Conservation (phyloP, 352 stramenopile species). For the Pythium sp. region DNA sequence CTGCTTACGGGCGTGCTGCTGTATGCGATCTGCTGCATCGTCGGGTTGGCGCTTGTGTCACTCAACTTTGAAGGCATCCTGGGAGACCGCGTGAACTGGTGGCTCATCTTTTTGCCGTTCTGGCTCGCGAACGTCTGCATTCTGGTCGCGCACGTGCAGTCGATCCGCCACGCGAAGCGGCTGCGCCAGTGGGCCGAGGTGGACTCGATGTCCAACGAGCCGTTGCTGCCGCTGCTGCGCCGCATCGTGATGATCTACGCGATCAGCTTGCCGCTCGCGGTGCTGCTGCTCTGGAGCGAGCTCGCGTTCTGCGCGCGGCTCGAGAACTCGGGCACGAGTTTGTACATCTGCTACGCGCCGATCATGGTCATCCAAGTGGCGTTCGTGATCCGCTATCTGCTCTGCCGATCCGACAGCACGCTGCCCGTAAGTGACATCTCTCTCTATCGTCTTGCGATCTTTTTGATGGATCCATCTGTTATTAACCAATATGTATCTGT, state of each 20-base stretch:
- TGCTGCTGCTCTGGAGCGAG: slow-evolving; percentile 80
- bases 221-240: slow-evolving; percentile 68
- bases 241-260: slow-evolving; percentile 77
- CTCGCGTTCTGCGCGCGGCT: slow-evolving; percentile 78
- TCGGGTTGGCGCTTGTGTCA: slow-evolving; percentile 63
- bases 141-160: slow-evolving; percentile 56
- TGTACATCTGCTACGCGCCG: slow-evolving; percentile 80
- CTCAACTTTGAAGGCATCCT: slow-evolving; percentile 79
- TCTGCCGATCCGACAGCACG: slow-evolving; percentile 75
- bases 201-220: slow-evolving; percentile 80
- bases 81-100: slow-evolving; percentile 68
- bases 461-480: neutral
- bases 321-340: slow-evolving; percentile 48
- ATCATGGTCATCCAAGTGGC: slow-evolving; percentile 80
- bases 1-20: slow-evolving; percentile 76
- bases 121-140: slow-evolving; percentile 73
- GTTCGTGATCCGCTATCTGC: slow-evolving; percentile 77
- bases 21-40: slow-evolving; percentile 73
- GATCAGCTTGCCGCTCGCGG: slow-evolving; percentile 62
- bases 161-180: slow-evolving; percentile 61
- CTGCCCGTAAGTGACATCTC: slow-evolving; percentile 44
- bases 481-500: slow-evolving; percentile 2
- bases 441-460: neutral
- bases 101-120: slow-evolving; percentile 77
- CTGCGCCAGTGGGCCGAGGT: slow-evolving; percentile 74